Evolutionary conservation across 2,329 filamentous ascomycete genomes (phyloP), one percentile per base, ranked within the genome.

Genomic region (Geosmithia morbida): DNA sequence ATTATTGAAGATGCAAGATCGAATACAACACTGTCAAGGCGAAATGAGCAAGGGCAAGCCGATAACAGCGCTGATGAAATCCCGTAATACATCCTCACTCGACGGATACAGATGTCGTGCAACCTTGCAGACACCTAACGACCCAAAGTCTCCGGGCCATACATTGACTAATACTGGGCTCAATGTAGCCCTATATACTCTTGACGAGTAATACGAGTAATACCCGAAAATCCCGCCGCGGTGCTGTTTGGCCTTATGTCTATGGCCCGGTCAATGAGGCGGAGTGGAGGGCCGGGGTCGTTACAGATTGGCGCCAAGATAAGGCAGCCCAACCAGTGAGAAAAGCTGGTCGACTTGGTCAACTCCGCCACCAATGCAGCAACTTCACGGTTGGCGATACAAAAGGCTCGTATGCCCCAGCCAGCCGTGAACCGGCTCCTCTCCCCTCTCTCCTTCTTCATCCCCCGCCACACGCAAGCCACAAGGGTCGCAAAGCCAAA

Each of bases 401-500:
- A 41, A 40, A 46, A 22, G 16, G 6, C n/a, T 26, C n/a, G 19
- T 6, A 44, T 19, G 8, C 17, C 19, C 41, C 20, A 18, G n/a
- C 44, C 30, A 40, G 19, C 30, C 44, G 44, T 47, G 40, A 47
- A 26, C 42, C 30, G 22, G 29, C 46, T 30, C 39, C 45, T 57
- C 60, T 52, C 57, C 55, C 58, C 54, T 58, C 58, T 66, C 62
- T 66, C 64, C 62, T 26, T 65, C 60, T 66, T 65, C 33, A 37
- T 37, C 63, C 62, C 66, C 66, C 66, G 66, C 68, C 71, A 73
- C 71, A 71, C 71, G 65, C 68, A 62, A 70, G 33, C 65, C 71
- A 66, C 61, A 65, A 67, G 72, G 74, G 74, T 71, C 72, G 74
- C 75, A 77, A 78, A 78, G 64, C 55, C 56, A 37, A 37, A 64